A percentile compares a stretch with the other conserved stretches of the same genome.
Conservation (phyloP, 495 filamentous ascomycete species). For the Tuber calosporum region DNA sequence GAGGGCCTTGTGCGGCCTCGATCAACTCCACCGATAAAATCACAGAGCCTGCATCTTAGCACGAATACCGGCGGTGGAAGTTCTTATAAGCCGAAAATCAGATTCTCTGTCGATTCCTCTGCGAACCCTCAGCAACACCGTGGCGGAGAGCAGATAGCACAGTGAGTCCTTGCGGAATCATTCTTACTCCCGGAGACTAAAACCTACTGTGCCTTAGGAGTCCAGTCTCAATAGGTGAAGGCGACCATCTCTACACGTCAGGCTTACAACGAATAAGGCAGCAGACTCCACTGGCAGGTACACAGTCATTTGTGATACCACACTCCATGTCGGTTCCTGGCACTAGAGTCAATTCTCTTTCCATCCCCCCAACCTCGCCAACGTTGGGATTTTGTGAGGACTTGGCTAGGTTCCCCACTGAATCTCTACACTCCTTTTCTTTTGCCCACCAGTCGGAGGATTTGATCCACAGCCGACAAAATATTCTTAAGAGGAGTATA, state of each 20-base stretch:
- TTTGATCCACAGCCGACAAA: slow-evolving; percentile 80
- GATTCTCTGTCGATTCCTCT: slow-evolving; percentile 37
- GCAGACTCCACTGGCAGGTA: slow-evolving; percentile 57
- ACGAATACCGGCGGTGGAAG: slow-evolving; percentile 14
- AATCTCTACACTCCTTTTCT: slow-evolving; percentile 96
- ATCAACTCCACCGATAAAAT: slow-evolving; percentile 41
- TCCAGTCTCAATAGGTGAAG: slow-evolving; percentile 44
- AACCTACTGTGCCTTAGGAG: slow-evolving; percentile 30
- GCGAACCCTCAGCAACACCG: slow-evolving; percentile 22
- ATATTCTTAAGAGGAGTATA: slow-evolving; percentile 84
- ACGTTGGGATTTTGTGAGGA: slow-evolving; percentile 71
- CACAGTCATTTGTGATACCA: slow-evolving; percentile 58
- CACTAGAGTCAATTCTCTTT: slow-evolving; percentile 48
- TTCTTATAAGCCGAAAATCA: slow-evolving; percentile 35
- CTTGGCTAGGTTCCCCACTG: slow-evolving; percentile 81
- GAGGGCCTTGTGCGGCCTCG: slow-evolving; percentile 36
- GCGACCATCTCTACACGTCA: slow-evolving; percentile 47
- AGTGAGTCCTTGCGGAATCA: slow-evolving; percentile 32
- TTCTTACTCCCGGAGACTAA: slow-evolving; percentile 14
- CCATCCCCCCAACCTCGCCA: slow-evolving; percentile 59
- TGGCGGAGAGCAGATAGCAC: slow-evolving; percentile 34
- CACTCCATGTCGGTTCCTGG: slow-evolving; percentile 59
- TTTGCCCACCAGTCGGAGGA: slow-evolving; percentile 96
- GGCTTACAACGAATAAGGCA: slow-evolving; percentile 91
- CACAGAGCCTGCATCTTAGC: slow-evolving; percentile 22